Evolutionary conservation across 495 filamentous ascomycete genomes (phyloP), one percentile per base, ranked within the genome.

Genomic region (Hypoxylon rickii): DNA sequence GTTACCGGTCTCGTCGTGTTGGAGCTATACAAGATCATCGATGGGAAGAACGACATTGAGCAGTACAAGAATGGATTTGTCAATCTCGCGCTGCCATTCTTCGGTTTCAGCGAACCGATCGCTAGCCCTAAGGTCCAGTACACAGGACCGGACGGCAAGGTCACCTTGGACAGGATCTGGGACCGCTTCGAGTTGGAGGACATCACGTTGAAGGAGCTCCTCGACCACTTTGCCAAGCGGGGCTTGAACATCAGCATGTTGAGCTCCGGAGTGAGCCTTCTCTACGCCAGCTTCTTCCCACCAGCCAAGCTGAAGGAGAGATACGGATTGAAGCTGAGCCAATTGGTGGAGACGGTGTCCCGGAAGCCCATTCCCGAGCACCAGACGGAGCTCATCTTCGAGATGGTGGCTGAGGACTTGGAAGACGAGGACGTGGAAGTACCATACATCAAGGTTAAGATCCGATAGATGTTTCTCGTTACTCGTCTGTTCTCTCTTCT

Each of bases 61-160:
- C 89, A 97, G 64, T 99, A 93, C 82, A 97, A 97, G 82, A 99
- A 99, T 72, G 95, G 95, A 18, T 99, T 99, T 69, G 76, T 97
- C 70, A 99, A 99, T 76, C 78, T 99, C 51, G 95, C 95, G 4
- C 81, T 99, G 40, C 94, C 94, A 6, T 97, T 97, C 81, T 92
- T 97, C 55, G 93, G 92, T 15, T 99, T 97, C 82, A 95, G 90
- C 71, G 94, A 99, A 73, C 94, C 94, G 8, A 90, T 99, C 61
- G 82, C 84, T 15, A 95, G 89, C 59, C 90, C 90, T 15, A 97
- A 97, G 78, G 90, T 90, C 60, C 89, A 83, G 65, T 99, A 97
- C 72, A 66, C 76, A 64, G 85, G 91, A 45, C 73, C 83, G 32
- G 78, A 86, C 22, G 86, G 84, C 60, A 90, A 96, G 71, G 86